phyloP scores from a whole-genome alignment of 1,284 basidiomycete species.

The Somion occarium region DNA sequence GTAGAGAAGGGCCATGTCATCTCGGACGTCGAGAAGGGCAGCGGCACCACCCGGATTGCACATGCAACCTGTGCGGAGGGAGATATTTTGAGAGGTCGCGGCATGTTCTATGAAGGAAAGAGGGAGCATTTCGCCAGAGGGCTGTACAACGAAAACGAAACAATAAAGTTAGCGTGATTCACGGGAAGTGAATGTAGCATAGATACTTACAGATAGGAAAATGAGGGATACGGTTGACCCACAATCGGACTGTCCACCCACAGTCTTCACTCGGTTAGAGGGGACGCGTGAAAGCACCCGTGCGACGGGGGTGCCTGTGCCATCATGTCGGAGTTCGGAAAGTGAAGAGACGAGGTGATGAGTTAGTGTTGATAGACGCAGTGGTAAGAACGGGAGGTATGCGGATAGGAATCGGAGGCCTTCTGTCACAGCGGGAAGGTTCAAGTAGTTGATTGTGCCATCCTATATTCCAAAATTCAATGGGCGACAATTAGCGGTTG shows the following conservation, averaged over 20 bases:
- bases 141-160: constrained; percentile 31
- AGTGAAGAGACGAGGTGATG: constrained; percentile 49
- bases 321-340: constrained; percentile 51
- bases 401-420: constrained; percentile 71
- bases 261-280: constrained; percentile 39
- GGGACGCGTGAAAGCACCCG: constrained; percentile 61
- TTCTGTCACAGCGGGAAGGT: constrained; percentile 67
- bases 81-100: constrained; percentile 60
- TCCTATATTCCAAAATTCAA: constrained; percentile 42
- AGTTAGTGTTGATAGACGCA: constrained; percentile 63
- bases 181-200: constrained; percentile 5
- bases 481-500: not conserved
- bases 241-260: constrained; percentile 63
- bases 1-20: constrained; percentile 61
- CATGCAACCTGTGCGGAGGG: constrained; percentile 78
- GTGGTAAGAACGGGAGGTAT: constrained; percentile 72
- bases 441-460: constrained; percentile 78
- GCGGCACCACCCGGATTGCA: constrained; percentile 81
- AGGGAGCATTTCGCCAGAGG: constrained; percentile 58
- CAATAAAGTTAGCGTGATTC: not conserved
- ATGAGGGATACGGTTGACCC: constrained; percentile 63
- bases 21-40: constrained; percentile 58
- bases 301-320: constrained; percentile 50
- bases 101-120: constrained; percentile 68
- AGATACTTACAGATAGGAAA: constrained; percentile 54